phyloP scores from a whole-genome alignment of 2,329 filamentous ascomycete genomes.

The Shiraia sp. region DNA sequence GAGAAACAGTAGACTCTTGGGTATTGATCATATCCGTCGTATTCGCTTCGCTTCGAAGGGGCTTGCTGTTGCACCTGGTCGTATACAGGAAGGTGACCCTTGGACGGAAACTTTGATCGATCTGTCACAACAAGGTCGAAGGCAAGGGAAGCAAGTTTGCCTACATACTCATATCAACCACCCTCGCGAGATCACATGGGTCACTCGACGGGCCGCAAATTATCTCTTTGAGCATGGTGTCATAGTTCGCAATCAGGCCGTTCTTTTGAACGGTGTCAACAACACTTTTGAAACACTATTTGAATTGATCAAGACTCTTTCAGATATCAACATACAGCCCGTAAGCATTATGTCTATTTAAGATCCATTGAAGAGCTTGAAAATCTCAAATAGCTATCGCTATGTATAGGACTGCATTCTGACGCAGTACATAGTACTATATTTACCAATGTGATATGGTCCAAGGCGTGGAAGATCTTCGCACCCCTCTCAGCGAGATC shows the following conservation, averaged over 20 bases:
- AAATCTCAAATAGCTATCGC: not conserved
- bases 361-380: not conserved
- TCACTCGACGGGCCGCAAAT: constrained; percentile 57
- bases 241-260: constrained; percentile 63
- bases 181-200: constrained; percentile 64
- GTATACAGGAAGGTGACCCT: constrained; percentile 55
- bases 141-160: constrained; percentile 62
- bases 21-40: constrained; percentile 61
- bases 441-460: constrained; percentile 70
- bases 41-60: constrained; percentile 67
- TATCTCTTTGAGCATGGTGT: constrained; percentile 57
- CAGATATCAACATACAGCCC: constrained; percentile 61
- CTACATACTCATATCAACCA: constrained; percentile 70
- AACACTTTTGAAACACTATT: constrained; percentile 59
- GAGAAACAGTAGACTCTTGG: constrained; percentile 49
- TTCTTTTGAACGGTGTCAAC: constrained; percentile 63
- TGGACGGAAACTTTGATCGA: constrained; percentile 60
- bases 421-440: constrained; percentile 57
- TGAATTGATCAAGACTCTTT: constrained; percentile 57
- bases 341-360: constrained; percentile 43
- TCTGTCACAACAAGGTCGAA: constrained; percentile 55
- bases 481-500: constrained; percentile 63
- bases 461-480: constrained; percentile 62
- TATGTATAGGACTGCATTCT: not conserved
- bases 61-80: constrained; percentile 61